Evolutionary conservation across 1,139 yeast species (phyloP).

Genomic region (Taiozyma onychis): DNA sequence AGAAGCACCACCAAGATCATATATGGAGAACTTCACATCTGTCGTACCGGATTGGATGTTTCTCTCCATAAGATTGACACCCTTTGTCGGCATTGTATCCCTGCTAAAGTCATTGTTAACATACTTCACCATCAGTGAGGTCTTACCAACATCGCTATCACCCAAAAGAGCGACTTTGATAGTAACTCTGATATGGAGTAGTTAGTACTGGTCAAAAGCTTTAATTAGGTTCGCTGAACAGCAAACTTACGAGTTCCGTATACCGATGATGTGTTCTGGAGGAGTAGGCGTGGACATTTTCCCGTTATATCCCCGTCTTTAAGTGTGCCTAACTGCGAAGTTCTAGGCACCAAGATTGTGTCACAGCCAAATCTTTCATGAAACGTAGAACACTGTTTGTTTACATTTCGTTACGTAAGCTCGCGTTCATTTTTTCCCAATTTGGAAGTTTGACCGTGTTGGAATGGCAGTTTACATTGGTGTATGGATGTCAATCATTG

Average conservation of each 20-base stretch:
- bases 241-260: constrained; percentile 16
- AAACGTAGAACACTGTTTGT: constrained; percentile 2
- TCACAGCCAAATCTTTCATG: neutral
- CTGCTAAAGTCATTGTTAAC: constrained; percentile 94
- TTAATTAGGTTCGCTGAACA: neutral
- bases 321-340: neutral
- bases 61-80: constrained; percentile 94
- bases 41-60: constrained; percentile 83
- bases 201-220: neutral
- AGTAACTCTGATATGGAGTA: constrained; percentile 13
- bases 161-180: constrained; percentile 92
- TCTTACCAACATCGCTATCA: constrained; percentile 97
- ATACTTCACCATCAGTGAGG: constrained; percentile 94
- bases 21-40: constrained; percentile 84
- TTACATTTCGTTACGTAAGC: constrained; percentile 14
- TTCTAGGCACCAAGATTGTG: neutral
- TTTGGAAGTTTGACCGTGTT: neutral
- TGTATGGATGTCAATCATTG: neutral
- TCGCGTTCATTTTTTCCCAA: neutral
- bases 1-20: constrained; percentile 97
- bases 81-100: constrained; percentile 87
- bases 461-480: neutral
- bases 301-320: neutral
- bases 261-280: constrained; percentile 17
- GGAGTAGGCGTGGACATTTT: constrained; percentile 15